Percentiles rank a stretch among this genome's conserved stretches.
These are phyloP conservation scores for Moesziomyces globuligerus DNA, from an alignment of 1,284 basidiomycete species.

Conservation along the genomic window DNA sequence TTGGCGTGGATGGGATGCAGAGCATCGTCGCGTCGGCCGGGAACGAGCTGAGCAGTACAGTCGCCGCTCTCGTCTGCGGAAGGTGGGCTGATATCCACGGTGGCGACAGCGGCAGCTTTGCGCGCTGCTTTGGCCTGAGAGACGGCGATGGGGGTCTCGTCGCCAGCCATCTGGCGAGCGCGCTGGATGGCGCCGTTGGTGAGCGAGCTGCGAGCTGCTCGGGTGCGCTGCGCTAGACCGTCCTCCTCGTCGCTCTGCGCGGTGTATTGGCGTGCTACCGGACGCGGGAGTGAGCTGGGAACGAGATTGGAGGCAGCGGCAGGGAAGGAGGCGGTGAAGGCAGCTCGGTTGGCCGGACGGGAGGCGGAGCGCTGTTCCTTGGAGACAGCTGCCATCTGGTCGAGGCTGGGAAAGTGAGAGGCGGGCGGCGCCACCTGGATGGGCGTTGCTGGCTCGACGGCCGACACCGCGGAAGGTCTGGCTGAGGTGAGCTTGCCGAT, in stretches of 20 bases:
- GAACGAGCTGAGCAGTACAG: slow-evolving; percentile 29
- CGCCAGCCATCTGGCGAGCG: slow-evolving; percentile 36
- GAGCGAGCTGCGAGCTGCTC: slow-evolving; percentile 31
- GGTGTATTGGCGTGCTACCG: slow-evolving; percentile 20
- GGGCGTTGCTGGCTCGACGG: slow-evolving; percentile 23
- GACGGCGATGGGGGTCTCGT: slow-evolving; percentile 42
- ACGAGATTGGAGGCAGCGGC: slow-evolving; percentile 17
- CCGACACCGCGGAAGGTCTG: slow-evolving; percentile 15
- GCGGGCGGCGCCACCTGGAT: slow-evolving; percentile 8
- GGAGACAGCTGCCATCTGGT: slow-evolving; percentile 43
- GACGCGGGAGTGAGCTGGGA: slow-evolving; percentile 35
- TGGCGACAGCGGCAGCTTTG: slow-evolving; percentile 11
- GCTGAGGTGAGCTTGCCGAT: slow-evolving; percentile 17
- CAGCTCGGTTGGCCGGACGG: slow-evolving; percentile 30
- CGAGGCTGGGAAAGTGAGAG: slow-evolving; percentile 42
- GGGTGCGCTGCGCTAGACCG: slow-evolving; percentile 19
- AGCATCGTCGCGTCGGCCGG: slow-evolving; percentile 20
- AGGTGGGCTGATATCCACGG: slow-evolving; percentile 14
- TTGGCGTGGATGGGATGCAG: slow-evolving; percentile 10
- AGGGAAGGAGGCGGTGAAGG: slow-evolving; percentile 28
- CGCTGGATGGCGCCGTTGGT: slow-evolving; percentile 42
- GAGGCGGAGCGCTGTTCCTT: slow-evolving; percentile 34
- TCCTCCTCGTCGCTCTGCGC: not conserved
- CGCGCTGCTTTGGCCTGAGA: slow-evolving; percentile 32
- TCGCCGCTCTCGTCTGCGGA: slow-evolving; percentile 35